Percentiles rank a stretch among this genome's conserved stretches.
Conservation (phyloP, 352 stramenopile genomes). For the Phytophthora tentaculata region DNA sequence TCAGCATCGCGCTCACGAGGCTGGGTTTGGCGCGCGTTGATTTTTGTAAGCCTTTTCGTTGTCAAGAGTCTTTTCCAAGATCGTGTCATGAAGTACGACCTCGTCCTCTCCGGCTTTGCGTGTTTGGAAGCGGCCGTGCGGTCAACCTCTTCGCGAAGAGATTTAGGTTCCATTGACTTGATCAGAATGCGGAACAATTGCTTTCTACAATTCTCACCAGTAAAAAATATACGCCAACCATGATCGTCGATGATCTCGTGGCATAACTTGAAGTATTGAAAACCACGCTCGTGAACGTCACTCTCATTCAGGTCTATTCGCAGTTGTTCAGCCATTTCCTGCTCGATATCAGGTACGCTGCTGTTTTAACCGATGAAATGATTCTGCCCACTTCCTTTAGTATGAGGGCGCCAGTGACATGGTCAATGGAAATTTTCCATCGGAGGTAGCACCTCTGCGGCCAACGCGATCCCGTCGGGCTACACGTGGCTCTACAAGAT, state of each 20-base stretch:
- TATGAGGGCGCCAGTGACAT: not conserved
- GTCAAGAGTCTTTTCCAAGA: not conserved
- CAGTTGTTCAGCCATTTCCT: not conserved
- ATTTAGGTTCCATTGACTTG: not conserved
- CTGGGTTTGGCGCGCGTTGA: not conserved
- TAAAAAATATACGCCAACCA: constrained; percentile 1
- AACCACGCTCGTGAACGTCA: not conserved
- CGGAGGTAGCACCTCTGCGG: constrained; percentile 4
- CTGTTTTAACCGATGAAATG: constrained; percentile 3
- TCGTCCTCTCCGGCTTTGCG: constrained; percentile 10
- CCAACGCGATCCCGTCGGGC: constrained; percentile 10
- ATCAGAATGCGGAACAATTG: constrained; percentile 6
- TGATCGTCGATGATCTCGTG: not conserved
- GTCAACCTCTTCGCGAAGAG: not conserved
- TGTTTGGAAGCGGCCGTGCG: not conserved
- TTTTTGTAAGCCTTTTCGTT: not conserved
- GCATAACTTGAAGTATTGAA: constrained; percentile 12
- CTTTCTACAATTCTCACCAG: not conserved
- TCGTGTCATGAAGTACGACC: not conserved
- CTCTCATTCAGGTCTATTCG: not conserved
- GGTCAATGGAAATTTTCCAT: not conserved
- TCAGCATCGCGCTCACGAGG: not conserved
- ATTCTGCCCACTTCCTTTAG: constrained; percentile 3
- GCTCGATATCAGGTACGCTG: constrained; percentile 6
- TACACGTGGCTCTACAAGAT: constrained; percentile 26